Evolutionary conservation across 2,329 filamentous ascomycete species (phyloP), one percentile per base, ranked within the genome.

Genomic region (Diaporthe humulicola): DNA sequence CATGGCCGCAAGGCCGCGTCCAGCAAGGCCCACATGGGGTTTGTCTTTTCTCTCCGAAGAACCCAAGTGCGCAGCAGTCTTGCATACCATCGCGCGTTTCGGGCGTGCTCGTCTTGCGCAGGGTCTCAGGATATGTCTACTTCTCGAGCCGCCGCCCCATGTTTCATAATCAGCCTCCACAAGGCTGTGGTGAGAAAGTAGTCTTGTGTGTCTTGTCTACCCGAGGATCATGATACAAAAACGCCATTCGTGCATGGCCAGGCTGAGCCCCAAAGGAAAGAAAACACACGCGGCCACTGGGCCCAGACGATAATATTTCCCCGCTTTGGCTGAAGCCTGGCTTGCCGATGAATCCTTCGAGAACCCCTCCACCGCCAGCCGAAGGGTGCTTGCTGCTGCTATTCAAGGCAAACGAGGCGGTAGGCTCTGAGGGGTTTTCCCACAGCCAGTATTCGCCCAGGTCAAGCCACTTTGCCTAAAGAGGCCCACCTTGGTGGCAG

Each of bases 401-500:
- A 22, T 42, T 38, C 45, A 19, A 67, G 64, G 64, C 64, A 67
- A 54, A 54, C 48, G 33, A 69, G 64, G 64, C 64, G 25, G 48
- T 50, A 67, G 33, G 64, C 42, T 40, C n/a, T 54, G 64, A 52
- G 48, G 64, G 33, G 48, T 28, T 40, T 40, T 52, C 15, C 15
- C 33, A 52, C 15, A 19, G 48, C 64, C 64, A 25, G 45, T 22
- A n/a, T n/a, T n/a, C 30, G 28, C 25, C 64, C 45, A 33, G 45
- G 33, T 22, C 33, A 38, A 54, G 64, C 64, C 64, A 69, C 64
- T 4, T 54, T 36, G 38, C 64, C 64, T 9, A 54, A 69, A 22
- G 48, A 69, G 48, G 48, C 33, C 33, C 48, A 69, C 64, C 48
- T 52, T 69, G 64, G 48, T 69, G 45, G 64, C 64, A 69, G 45